Base-by-base conservation (phyloP, 345 rosid species). In the Cardamine occulta region DNA sequence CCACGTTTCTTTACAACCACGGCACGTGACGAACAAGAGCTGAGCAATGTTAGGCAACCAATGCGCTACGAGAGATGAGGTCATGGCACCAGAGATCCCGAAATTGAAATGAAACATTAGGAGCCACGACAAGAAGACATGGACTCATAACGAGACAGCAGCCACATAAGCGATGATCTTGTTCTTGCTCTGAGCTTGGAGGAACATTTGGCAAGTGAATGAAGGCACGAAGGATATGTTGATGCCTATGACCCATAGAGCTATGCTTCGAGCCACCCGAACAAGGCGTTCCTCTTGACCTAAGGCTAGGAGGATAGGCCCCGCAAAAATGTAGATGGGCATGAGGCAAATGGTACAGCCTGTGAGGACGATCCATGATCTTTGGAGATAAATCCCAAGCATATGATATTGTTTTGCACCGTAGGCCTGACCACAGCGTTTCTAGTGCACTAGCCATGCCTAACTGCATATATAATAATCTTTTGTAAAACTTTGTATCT, bases 361-460 rank as follows among this genome's bases (percentile, higher is more conserved):
- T 2, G 44, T 49, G 73, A 89, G 80, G 39, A 90, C 84, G 39
- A 85, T 70, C 92, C 96, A 92, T 21, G 96, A 92, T 66, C 97
- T 71, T 74, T 92, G 96, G 37, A 92, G 89, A 53, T 89, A 89
- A 8, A 92, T 39, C 13, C 93, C 97, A 3, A 88, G 84, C 97
- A 89, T 89, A 73, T 87, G 92, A 65, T 84, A 74, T 37, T 84
- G 93, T 73, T 84, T 83, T 3, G 96, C 92, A 2, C 97, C 91
- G 26, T 51, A 92, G 9, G 96, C 85, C 79, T 92, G 91, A 39
- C 97, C 97, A 32, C 96, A 92, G 76, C 10, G 96, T 92, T 79
- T 89, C 91, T 65, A 88, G 61, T 10, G 88, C 92, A 58, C 91
- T 87, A 10, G 96, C 86, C 97, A 89, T 92, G 2, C 93, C 97